Conservation (phyloP, 805 yeast genomes). For the Candida dajiaensis region DNA sequence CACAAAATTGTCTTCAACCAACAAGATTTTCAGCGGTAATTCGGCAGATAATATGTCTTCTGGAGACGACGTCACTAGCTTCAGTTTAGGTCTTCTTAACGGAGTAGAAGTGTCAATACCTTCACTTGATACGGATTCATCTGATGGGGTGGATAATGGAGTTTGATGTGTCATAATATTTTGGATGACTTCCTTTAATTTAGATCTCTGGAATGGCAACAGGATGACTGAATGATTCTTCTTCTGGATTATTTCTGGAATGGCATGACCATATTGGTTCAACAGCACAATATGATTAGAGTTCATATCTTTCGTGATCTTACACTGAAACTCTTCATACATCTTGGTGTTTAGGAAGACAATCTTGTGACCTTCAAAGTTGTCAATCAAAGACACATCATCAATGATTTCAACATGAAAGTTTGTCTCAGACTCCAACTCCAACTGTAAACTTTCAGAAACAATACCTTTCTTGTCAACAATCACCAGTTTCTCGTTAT, state of each 20-base stretch:
- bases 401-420: slow-evolving; percentile 4
- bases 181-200: slow-evolving; percentile 4
- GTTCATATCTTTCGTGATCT: not conserved
- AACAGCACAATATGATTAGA: slow-evolving; percentile 6
- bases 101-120: not conserved
- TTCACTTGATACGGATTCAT: not conserved
- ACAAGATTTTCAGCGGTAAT: slow-evolving; percentile 53
- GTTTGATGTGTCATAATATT: not conserved
- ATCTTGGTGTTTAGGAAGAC: slow-evolving; percentile 8
- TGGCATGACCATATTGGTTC: slow-evolving; percentile 10
- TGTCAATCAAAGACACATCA: not conserved
- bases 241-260: slow-evolving; percentile 2
- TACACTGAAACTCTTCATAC: slow-evolving; percentile 4
- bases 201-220: slow-evolving; percentile 15
- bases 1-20: slow-evolving; percentile 92
- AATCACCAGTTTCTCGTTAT: slow-evolving; percentile 6
- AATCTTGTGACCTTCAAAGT: slow-evolving; percentile 2
- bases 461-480: slow-evolving; percentile 4
- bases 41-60: slow-evolving; percentile 5
- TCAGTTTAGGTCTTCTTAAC: not conserved
- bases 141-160: not conserved
- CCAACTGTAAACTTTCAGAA: slow-evolving; percentile 9
- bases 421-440: slow-evolving; percentile 1
- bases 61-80: not conserved
- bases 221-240: slow-evolving; percentile 10